Base-by-base conservation (phyloP, 1,139 yeast species). In the Lodderomyces elongisporus region DNA sequence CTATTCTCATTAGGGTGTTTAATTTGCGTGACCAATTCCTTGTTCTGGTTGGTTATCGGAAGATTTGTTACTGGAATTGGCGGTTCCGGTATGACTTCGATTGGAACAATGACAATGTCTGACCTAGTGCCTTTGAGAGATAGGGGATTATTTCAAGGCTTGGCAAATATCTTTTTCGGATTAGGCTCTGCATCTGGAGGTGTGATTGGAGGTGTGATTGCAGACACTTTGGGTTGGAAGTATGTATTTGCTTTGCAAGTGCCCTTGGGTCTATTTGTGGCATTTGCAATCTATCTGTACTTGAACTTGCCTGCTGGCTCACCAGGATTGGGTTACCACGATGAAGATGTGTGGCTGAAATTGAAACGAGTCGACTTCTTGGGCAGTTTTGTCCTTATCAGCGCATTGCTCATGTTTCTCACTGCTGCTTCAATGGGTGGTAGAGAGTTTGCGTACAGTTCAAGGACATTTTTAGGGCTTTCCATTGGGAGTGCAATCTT, bases 181-280 rank as follows among this genome's bases (percentile, higher is more conserved):
- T 46, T 69, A 24, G 79, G 79, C 20, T 66, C 77, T 17, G 77
- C 77, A 3, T 61, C 71, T 4, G 79, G 79, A n/a, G 79, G 78
- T 5, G 53, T 70, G 13, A 42, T 74, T 16, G 79, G 96, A 25
- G 94, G 95, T 8, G 49, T 79, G 25, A 60, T 85, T 21, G 74
- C 89, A 15, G 85, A 79, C 38, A 50, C 57, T n/a, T 67, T 77
- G 43, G 95, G 95, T 22, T 88, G 96, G 96, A 71, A 87, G 50
- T 71, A 70, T 49, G 76, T 73, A 1, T 74, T 74, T 44, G 52
- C 67, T 16, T 43, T 70, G 18, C 79, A 74, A 46, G 68, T 71
- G 5, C 96, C 96, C 0, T 56, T 85, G 23, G 78, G 85, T 3
- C 30, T 74, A 3, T 13, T 59, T 4, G 79, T 83, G 12, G 70